Percentiles rank a stretch among this genome's conserved stretches.
phyloP scores from a whole-genome alignment of 169 alveolate genomes.

The Plasmodium fragile region DNA sequence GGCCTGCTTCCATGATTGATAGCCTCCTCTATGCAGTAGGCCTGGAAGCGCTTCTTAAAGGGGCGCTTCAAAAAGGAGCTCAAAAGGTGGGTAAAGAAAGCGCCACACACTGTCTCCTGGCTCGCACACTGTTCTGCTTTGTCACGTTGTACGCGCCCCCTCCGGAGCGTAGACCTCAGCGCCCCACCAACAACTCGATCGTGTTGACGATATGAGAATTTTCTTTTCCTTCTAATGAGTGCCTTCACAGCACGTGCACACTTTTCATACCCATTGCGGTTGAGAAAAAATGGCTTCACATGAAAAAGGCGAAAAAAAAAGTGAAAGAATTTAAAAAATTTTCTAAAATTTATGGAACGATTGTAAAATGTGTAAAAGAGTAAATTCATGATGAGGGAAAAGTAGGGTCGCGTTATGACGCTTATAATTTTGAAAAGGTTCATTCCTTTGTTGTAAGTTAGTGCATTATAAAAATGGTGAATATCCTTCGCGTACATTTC shows the following conservation, averaged over 20 bases:
- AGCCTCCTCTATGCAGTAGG: neutral
- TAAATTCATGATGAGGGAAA: conserved; percentile 17
- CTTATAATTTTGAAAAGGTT: conserved; percentile 23
- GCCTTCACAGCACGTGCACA: neutral
- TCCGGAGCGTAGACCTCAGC: neutral
- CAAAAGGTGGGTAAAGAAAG: neutral
- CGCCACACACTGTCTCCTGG: neutral
- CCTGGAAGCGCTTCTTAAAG: neutral
- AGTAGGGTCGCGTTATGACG: conserved; percentile 15
- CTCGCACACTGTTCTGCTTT: neutral
- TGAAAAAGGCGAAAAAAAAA: conserved; percentile 28
- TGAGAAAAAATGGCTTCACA: conserved; percentile 23
- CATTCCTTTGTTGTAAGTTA: conserved; percentile 70
- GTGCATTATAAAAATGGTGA: conserved; percentile 43
- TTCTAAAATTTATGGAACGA: conserved; percentile 1
- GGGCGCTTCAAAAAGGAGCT: conserved; percentile 4
- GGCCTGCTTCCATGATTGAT: neutral
- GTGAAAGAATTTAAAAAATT: conserved; percentile 37
- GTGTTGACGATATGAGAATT: neutral
- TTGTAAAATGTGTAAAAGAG: conserved; percentile 36
- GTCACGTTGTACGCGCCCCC: neutral
- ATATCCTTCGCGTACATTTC: neutral
- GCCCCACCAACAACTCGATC: neutral
- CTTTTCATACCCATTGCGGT: neutral
- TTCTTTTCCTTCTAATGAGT: conserved; percentile 2